phyloP scores from a whole-genome alignment of 2,329 filamentous ascomycete species.

The Phialophora verrucosa region DNA sequence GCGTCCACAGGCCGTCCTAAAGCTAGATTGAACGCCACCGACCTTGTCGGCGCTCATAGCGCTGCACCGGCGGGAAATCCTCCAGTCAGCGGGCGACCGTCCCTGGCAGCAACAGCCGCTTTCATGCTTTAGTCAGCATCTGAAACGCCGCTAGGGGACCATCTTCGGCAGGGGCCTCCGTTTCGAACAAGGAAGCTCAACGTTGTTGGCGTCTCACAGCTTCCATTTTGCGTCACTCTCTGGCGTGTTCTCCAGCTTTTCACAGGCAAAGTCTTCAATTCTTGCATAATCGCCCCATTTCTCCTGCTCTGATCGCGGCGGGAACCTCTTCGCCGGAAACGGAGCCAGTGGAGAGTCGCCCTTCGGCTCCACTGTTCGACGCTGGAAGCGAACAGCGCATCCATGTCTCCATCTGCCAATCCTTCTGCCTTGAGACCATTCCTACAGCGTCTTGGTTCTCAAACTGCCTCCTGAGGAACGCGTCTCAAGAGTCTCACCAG shows the following conservation, averaged over 20 bases:
- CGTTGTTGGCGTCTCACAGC: neutral
- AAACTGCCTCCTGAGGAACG: constrained; percentile 18
- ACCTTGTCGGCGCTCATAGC: constrained; percentile 11
- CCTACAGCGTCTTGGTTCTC: constrained; percentile 4
- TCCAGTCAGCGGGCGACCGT: constrained; percentile 8
- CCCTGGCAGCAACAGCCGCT: constrained; percentile 1
- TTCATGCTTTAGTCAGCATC: neutral
- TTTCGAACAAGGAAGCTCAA: neutral
- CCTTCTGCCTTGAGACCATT: neutral
- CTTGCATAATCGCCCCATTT: constrained; percentile 10
- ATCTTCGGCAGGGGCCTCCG: neutral
- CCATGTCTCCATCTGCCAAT: constrained; percentile 3
- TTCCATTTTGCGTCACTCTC: neutral
- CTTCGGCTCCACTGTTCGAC: neutral
- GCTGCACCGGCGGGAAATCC: constrained; percentile 14
- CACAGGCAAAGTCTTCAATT: neutral
- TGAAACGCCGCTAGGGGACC: constrained; percentile 14
- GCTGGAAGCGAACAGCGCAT: constrained; percentile 5
- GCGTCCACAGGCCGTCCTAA: neutral
- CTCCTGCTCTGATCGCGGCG: neutral
- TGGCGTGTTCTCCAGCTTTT: neutral
- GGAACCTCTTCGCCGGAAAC: neutral
- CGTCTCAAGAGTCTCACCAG: constrained; percentile 17
- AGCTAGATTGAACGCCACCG: constrained; percentile 3
- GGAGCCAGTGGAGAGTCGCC: neutral